Percentiles rank a stretch among this genome's conserved stretches.
These are phyloP conservation scores for Lomentospora prolificans DNA, from an alignment of 2,329 filamentous ascomycete genomes.

Conservation along the genomic window DNA sequence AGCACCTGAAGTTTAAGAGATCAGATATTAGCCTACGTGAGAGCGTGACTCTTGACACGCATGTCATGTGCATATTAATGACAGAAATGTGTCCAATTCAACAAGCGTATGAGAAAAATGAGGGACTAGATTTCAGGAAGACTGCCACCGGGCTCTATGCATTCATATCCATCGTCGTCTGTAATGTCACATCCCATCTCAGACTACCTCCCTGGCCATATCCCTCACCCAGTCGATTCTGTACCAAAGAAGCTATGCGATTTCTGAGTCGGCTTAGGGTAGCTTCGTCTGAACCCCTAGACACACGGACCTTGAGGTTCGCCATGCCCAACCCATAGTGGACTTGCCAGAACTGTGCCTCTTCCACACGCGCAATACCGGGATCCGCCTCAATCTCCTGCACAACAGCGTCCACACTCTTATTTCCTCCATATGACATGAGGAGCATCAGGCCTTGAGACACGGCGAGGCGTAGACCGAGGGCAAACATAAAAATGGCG, in stretches of 20 bases:
- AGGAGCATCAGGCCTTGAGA: slow-evolving; percentile 88
- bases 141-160: neutral
- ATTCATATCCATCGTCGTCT: slow-evolving; percentile 44
- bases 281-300: slow-evolving; percentile 55
- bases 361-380: slow-evolving; percentile 66
- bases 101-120: neutral
- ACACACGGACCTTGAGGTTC: slow-evolving; percentile 71
- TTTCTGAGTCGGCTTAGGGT: slow-evolving; percentile 64
- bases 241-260: slow-evolving; percentile 67
- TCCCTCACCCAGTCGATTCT: slow-evolving; percentile 76
- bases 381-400: slow-evolving; percentile 76
- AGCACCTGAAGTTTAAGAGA: neutral
- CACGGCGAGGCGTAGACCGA: slow-evolving; percentile 75
- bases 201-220: slow-evolving; percentile 72
- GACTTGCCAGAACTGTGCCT: slow-evolving; percentile 96
- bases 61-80: too few species aligned
- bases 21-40: too few species aligned
- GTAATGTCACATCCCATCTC: slow-evolving; percentile 88
- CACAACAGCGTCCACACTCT: slow-evolving; percentile 61
- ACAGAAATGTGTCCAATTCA: neutral
- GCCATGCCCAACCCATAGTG: slow-evolving; percentile 97
- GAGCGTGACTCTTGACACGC: too few species aligned
- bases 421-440: slow-evolving; percentile 64
- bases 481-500: slow-evolving; percentile 75
- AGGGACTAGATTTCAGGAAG: neutral